These are phyloP conservation scores for Lentinula sp. DNA, from an alignment of 768 basidiomycete genomes.

Conservation along the genomic window DNA sequence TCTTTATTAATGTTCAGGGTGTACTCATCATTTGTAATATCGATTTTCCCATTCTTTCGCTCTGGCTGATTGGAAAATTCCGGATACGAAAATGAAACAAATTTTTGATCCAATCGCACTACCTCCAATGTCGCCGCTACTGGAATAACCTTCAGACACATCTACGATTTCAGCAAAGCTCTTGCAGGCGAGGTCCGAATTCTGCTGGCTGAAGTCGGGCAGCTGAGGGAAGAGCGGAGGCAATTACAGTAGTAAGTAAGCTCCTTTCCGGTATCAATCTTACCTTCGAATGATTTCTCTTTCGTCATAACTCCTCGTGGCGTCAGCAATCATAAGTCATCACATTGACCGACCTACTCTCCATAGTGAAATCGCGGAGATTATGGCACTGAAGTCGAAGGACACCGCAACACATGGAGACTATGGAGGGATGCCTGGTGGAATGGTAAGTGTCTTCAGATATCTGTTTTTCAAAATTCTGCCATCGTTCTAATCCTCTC, in stretches of 20 bases:
- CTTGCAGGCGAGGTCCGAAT: conserved; percentile 58
- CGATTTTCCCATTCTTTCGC: background rate
- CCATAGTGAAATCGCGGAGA: conserved; percentile 49
- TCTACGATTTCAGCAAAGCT: conserved; percentile 59
- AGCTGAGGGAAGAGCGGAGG: conserved; percentile 52
- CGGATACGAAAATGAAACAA: no score
- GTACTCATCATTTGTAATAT: background rate
- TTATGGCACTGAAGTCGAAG: conserved; percentile 56
- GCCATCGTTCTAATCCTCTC: background rate
- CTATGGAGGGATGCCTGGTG: conserved; percentile 40
- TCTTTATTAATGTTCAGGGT: background rate
- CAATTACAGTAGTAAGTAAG: conserved; percentile 47
- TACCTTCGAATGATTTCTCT: no score
- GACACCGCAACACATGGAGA: conserved; percentile 49
- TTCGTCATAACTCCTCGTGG: no score
- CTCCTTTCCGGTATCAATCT: background rate
- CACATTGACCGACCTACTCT: no score
- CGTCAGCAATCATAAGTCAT: no score
- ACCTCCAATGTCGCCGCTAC: background rate
- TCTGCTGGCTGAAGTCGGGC: conserved; percentile 53
- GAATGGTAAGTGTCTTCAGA: conserved; percentile 23
- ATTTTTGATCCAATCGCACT: no score
- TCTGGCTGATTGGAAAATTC: no score
- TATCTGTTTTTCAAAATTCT: background rate
- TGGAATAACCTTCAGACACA: conserved; percentile 23